Evolutionary conservation across 2,329 filamentous ascomycete species (phyloP).

Genomic region (Venturia aucupariae): DNA sequence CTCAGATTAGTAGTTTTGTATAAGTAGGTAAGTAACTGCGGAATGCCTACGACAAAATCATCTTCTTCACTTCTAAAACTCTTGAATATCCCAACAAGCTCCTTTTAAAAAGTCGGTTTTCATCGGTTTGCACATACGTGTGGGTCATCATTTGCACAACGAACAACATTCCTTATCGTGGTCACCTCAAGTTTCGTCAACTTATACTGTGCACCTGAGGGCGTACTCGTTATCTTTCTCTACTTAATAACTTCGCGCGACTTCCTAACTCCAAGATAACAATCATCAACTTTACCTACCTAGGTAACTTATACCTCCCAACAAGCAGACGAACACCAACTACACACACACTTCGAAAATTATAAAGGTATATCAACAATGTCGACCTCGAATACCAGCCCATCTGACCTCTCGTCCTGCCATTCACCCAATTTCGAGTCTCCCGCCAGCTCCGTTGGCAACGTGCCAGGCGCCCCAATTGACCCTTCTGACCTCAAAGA

Average conservation of each 20-base stretch:
- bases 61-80: not conserved
- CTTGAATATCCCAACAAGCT: not conserved
- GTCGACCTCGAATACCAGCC: slow-evolving; percentile 7
- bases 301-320: too few relatives aligned
- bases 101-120: not conserved
- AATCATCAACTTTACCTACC: too few relatives aligned
- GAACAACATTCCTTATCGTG: not conserved
- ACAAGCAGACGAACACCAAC: not conserved
- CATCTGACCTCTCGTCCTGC: not conserved
- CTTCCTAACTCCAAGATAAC: not conserved
- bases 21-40: not conserved
- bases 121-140: not conserved
- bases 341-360: not conserved
- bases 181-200: not conserved
- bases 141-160: not conserved
- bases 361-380: not conserved
- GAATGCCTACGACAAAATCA: not conserved
- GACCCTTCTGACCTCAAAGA: not conserved
- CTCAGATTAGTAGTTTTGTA: not conserved
- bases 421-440: slow-evolving; percentile 3
- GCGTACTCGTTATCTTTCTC: not conserved
- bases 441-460: slow-evolving; percentile 1
- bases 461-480: not conserved
- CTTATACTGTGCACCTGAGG: not conserved
- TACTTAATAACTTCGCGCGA: not conserved